A percentile compares a stretch with the other conserved stretches of the same genome.
Evolutionary conservation across 140 eudicot genomes (phyloP).

Genomic region (Flaveria floridana): DNA sequence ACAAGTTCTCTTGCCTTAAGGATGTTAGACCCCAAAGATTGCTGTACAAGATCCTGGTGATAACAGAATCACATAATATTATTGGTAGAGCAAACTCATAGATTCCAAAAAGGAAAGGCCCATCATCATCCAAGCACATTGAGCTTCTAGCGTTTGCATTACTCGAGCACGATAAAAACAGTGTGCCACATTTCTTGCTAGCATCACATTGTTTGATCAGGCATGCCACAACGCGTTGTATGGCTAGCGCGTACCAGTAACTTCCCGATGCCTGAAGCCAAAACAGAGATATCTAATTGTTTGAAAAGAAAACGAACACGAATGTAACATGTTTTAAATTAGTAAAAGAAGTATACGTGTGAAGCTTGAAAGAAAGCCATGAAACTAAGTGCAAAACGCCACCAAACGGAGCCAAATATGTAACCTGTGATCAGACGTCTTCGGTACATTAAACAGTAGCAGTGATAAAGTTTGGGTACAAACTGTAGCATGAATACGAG

Average conservation of each 20-base stretch:
- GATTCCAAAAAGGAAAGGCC: conserved; percentile 49
- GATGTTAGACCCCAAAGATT: conserved; percentile 54
- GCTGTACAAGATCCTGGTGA: conserved; percentile 44
- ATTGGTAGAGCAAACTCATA: conserved; percentile 49
- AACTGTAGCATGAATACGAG: conserved; percentile 51
- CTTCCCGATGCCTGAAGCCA: conserved; percentile 48
- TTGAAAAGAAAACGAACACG: not conserved
- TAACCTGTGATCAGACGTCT: conserved; percentile 51
- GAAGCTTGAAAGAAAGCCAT: conserved; percentile 54
- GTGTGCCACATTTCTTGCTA: conserved; percentile 27
- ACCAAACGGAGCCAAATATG: conserved; percentile 65
- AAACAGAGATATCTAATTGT: conserved; percentile 1
- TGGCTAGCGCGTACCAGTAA: conserved; percentile 52
- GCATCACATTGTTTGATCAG: conserved; percentile 38
- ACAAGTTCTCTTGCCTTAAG: conserved; percentile 45
- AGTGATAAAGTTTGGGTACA: conserved; percentile 52
- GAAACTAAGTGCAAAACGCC: conserved; percentile 55
- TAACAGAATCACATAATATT: conserved; percentile 34
- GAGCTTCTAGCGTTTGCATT: conserved; percentile 29
- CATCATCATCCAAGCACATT: conserved; percentile 41
- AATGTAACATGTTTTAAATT: not conserved
- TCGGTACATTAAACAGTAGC: conserved; percentile 45
- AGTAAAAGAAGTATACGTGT: conserved; percentile 36
- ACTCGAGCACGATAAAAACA: conserved; percentile 39
- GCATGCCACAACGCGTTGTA: conserved; percentile 47